Percentiles rank a stretch among this genome's conserved stretches.
These are phyloP conservation scores for Raddia distichophylla DNA, from an alignment of 176 grass and related monocot genomes.

Conservation along the genomic window DNA sequence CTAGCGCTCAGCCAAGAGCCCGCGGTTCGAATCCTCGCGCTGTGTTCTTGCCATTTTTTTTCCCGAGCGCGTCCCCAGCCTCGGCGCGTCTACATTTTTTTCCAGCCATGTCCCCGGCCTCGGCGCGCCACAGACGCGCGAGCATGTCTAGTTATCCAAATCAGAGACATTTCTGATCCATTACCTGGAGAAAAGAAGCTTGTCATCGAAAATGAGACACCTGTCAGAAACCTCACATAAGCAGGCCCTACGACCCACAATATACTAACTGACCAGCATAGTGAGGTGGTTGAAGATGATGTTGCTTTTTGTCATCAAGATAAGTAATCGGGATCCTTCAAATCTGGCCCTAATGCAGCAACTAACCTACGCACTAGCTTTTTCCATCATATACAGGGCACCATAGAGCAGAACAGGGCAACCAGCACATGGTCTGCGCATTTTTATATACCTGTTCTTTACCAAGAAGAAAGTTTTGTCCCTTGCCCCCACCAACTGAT, in stretches of 20 bases:
- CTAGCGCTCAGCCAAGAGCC: too few relatives aligned
- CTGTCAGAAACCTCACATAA: slow-evolving; percentile 29
- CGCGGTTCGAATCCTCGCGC: too few relatives aligned
- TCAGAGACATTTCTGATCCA: too few relatives aligned
- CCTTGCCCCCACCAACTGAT: slow-evolving; percentile 44
- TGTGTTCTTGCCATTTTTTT: too few relatives aligned
- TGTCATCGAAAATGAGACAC: slow-evolving; percentile 14
- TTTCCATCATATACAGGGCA: slow-evolving; percentile 48
- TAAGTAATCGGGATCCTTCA: slow-evolving; percentile 42
- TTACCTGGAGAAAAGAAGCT: slow-evolving; percentile 18
- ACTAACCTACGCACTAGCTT: slow-evolving; percentile 42
- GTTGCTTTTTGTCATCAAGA: slow-evolving; percentile 34
- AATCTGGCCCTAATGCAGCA: slow-evolving; percentile 47
- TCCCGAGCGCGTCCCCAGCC: too few relatives aligned
- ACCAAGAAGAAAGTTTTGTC: slow-evolving; percentile 39
- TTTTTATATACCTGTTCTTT: slow-evolving; percentile 39
- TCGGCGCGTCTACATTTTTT: too few relatives aligned
- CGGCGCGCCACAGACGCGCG: too few relatives aligned
- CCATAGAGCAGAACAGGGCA: slow-evolving; percentile 41
- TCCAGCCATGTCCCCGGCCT: too few relatives aligned
- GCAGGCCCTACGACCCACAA: slow-evolving; percentile 23
- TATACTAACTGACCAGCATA: slow-evolving; percentile 31
- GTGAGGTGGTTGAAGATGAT: slow-evolving; percentile 40
- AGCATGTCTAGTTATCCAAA: too few relatives aligned
- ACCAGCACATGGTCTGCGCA: slow-evolving; percentile 47